Conservation (phyloP, 108 stramenopile species). For the Skeletonema menzelii region DNA sequence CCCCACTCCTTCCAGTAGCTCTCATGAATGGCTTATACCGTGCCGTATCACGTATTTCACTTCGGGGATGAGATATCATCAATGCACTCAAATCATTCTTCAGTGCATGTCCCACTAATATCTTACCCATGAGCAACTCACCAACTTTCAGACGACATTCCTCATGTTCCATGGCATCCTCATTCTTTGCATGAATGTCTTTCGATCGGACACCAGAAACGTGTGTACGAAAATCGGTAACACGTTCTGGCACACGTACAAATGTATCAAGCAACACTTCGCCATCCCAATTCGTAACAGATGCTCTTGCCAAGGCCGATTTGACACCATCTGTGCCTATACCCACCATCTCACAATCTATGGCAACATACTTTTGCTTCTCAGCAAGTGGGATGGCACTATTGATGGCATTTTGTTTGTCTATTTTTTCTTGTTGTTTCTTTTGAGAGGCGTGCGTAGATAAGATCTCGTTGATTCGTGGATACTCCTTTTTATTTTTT, state of each 20-base stretch:
- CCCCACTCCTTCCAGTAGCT: conserved; percentile 56
- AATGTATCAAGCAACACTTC: conserved; percentile 79
- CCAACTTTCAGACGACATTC: conserved; percentile 80
- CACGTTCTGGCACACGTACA: conserved; percentile 85
- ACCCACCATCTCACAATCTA: conserved; percentile 99
- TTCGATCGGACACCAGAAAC: conserved; percentile 83
- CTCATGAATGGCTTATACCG: conserved; percentile 88
- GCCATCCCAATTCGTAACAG: conserved; percentile 80
- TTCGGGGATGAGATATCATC: conserved; percentile 85
- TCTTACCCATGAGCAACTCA: conserved; percentile 73
- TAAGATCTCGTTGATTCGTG: conserved; percentile 76
- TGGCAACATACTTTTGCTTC: conserved; percentile 66
- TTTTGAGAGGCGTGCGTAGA: conserved; percentile 54
- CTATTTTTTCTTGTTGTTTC: conserved; percentile 35
- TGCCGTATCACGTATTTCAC: conserved; percentile 88
- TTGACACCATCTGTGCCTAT: conserved; percentile 83
- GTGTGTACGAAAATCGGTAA: conserved; percentile 95
- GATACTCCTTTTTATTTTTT: conserved; percentile 50
- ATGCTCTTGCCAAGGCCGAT: conserved; percentile 87
- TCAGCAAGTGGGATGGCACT: conserved; percentile 43
- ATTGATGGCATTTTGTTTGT: conserved; percentile 43
- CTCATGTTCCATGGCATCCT: conserved; percentile 72
- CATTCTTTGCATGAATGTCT: conserved; percentile 58
- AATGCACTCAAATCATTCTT: conserved; percentile 94
- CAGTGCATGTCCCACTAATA: conserved; percentile 96